Conservation (phyloP, 768 basidiomycete species). For the Calocybe cyanea region DNA sequence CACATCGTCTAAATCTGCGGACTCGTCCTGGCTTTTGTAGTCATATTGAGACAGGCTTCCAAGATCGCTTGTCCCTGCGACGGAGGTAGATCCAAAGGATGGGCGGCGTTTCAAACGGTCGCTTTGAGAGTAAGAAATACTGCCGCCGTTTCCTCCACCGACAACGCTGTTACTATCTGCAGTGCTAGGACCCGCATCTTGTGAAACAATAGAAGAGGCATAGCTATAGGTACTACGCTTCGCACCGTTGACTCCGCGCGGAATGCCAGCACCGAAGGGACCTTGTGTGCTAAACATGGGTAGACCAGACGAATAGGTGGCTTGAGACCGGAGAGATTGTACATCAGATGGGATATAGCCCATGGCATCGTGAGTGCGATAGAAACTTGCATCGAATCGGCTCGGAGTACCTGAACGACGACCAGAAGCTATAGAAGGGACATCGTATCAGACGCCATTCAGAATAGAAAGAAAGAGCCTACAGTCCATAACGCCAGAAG, state of each 20-base stretch:
- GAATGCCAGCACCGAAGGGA: constrained; percentile 65
- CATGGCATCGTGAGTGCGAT: constrained; percentile 89
- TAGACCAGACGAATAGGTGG: constrained; percentile 89
- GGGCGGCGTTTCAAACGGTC: constrained; percentile 78
- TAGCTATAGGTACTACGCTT: constrained; percentile 82
- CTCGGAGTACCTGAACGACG: constrained; percentile 87
- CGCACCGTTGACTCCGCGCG: constrained; percentile 57
- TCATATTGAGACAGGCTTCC: constrained; percentile 76
- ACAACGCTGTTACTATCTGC: constrained; percentile 62
- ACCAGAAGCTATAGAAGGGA: constrained; percentile 30
- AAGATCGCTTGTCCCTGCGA: constrained; percentile 71
- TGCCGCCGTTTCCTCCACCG: constrained; percentile 48
- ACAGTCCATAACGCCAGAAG: constrained; percentile 49
- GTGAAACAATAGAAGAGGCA: constrained; percentile 90
- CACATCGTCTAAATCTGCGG: constrained; percentile 77
- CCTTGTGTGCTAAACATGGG: constrained; percentile 76
- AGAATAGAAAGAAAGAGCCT: constrained; percentile 16
- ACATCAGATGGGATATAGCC: constrained; percentile 94
- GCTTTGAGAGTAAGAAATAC: constrained; percentile 85
- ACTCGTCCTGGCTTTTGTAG: constrained; percentile 90
- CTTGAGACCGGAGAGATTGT: constrained; percentile 94
- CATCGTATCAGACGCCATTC: constrained; percentile 7
- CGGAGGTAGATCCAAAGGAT: constrained; percentile 67
- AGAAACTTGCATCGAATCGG: constrained; percentile 94
- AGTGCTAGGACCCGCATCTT: constrained; percentile 71